Evolutionary conservation across 148 eudicot genomes (phyloP).

Genomic region (Rhododendron griersonianum): DNA sequence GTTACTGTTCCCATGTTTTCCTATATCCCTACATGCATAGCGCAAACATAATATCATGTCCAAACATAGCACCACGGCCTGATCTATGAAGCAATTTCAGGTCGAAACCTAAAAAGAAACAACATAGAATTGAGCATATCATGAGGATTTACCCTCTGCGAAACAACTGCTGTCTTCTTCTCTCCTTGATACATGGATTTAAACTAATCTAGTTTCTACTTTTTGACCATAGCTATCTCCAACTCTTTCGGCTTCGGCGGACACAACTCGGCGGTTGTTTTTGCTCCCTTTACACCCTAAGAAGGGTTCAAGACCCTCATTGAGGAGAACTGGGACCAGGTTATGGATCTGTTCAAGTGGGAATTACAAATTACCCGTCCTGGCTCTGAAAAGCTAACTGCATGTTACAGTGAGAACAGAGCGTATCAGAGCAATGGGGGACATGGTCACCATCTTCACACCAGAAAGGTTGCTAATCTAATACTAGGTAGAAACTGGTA

Average conservation of each 20-base stretch:
- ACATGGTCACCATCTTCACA: background rate
- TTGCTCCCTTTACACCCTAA: constrained; percentile 15
- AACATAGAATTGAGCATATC: background rate
- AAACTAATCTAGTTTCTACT: background rate
- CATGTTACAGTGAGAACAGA: background rate
- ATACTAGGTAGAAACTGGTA: background rate
- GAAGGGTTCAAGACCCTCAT: background rate
- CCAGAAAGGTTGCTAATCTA: background rate
- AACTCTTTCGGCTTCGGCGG: constrained; percentile 17
- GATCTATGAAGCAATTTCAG: background rate
- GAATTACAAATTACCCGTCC: background rate
- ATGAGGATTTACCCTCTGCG: background rate
- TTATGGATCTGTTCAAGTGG: background rate
- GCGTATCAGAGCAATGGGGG: background rate
- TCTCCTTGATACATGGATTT: background rate
- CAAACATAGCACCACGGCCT: background rate
- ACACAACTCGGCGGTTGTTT: constrained; percentile 6
- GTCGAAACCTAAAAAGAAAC: background rate
- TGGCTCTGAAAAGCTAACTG: background rate
- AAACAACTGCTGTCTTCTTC: background rate
- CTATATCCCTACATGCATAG: background rate
- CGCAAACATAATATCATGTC: background rate
- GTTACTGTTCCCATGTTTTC: background rate
- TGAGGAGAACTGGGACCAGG: background rate
- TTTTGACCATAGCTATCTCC: constrained; percentile 5